A percentile compares a stretch with the other conserved stretches of the same genome.
Evolutionary conservation across 192 early-diverging fungal genomes (phyloP).

Genomic region (Tieghemiomyces parasiticus): DNA sequence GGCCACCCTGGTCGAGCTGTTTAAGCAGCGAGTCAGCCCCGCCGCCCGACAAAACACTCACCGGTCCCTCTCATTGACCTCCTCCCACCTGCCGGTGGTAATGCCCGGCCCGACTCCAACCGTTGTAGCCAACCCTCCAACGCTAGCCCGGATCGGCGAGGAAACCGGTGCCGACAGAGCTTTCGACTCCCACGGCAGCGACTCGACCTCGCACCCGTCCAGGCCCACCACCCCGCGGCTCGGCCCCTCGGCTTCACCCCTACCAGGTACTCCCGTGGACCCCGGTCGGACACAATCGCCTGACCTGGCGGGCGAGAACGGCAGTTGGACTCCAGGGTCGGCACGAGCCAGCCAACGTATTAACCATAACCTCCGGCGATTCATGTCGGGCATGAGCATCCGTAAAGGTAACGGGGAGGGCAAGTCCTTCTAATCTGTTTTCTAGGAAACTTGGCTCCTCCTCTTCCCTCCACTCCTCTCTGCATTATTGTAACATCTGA

Average conservation of each 20-base stretch:
- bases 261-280: neutral
- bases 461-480: too few species aligned
- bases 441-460: too few species aligned
- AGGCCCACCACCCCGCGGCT: neutral
- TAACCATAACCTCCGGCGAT: constrained; percentile 31
- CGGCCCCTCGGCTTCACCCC: neutral
- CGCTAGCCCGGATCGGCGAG: too few species aligned
- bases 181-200: too few species aligned
- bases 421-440: constrained; percentile 13
- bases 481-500: too few species aligned
- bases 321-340: neutral
- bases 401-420: neutral
- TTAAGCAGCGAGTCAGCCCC: constrained; percentile 21
- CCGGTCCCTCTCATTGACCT: neutral
- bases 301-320: neutral
- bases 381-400: constrained; percentile 16
- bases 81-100: too few species aligned
- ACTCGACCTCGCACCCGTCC: too few species aligned
- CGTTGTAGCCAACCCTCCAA: too few species aligned
- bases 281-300: neutral
- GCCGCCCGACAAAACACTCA: constrained; percentile 1
- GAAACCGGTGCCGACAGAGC: too few species aligned
- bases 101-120: too few species aligned
- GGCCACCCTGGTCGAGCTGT: constrained; percentile 31
- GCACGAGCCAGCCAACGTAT: neutral